Percentiles rank a stretch among this genome's conserved stretches.
These are phyloP conservation scores for Hevea brasiliensis DNA, from an alignment of 345 rosid genomes.

Conservation along the genomic window DNA sequence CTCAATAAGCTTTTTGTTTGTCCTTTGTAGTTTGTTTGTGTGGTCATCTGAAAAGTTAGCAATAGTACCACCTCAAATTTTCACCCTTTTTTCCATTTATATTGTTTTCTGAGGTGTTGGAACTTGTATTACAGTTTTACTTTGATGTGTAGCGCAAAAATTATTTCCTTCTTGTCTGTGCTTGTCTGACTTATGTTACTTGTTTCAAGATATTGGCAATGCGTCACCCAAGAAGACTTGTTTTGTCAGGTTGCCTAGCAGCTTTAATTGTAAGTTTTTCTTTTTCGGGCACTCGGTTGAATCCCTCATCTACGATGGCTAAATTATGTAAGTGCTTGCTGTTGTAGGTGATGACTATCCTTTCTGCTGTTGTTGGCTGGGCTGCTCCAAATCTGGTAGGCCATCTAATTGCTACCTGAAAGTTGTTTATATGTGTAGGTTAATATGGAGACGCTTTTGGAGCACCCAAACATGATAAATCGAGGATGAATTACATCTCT, in stretches of 20 bases:
- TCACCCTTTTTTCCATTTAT: not conserved
- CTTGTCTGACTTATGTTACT: conserved; percentile 18
- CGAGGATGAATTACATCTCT: not conserved
- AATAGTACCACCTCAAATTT: not conserved
- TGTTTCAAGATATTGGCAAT: conserved; percentile 84
- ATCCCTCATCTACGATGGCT: not conserved
- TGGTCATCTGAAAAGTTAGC: not conserved
- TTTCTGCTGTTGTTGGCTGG: conserved; percentile 85
- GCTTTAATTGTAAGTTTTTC: conserved; percentile 63
- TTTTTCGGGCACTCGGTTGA: not conserved
- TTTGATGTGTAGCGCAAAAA: too few relatives aligned
- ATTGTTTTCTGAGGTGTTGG: not conserved
- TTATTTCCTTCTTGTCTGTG: not conserved
- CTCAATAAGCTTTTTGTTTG: not conserved
- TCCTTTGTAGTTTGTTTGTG: not conserved
- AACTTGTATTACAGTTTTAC: not conserved
- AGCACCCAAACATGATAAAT: not conserved
- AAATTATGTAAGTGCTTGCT: conserved; percentile 11
- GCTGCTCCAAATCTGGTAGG: conserved; percentile 94
- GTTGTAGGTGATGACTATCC: conserved; percentile 80
- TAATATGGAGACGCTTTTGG: conserved; percentile 8
- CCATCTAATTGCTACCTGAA: conserved; percentile 16
- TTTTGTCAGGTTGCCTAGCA: conserved; percentile 79
- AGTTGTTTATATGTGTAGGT: conserved; percentile 5
- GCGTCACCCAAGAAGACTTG: conserved; percentile 96